Conservation (phyloP, 352 stramenopile genomes). For the Thraustotheca clavata region DNA sequence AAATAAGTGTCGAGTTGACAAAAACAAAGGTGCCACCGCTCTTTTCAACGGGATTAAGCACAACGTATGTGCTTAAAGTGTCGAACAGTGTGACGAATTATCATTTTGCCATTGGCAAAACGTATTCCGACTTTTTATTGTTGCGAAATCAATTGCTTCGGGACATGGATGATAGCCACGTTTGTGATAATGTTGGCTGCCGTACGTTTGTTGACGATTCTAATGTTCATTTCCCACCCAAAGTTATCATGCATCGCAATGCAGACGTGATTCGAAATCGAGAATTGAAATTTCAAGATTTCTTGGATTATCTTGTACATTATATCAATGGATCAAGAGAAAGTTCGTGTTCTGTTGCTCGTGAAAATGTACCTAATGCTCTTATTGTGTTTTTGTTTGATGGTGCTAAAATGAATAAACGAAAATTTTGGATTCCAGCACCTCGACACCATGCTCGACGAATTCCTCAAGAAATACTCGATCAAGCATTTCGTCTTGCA, state of each 20-base stretch:
- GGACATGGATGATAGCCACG: neutral
- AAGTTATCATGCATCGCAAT: neutral
- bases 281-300: constrained; percentile 14
- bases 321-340: constrained; percentile 16
- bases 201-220: neutral
- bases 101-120: constrained; percentile 11
- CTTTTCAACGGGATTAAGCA: constrained; percentile 6
- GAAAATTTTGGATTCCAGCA: constrained; percentile 9
- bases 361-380: constrained; percentile 1
- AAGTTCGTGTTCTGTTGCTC: neutral
- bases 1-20: neutral
- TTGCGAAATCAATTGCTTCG: constrained; percentile 1
- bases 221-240: constrained; percentile 2
- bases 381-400: constrained; percentile 22
- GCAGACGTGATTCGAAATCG: constrained; percentile 1
- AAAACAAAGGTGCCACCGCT: constrained; percentile 14
- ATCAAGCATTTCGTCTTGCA: constrained; percentile 8
- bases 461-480: neutral
- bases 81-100: constrained; percentile 2
- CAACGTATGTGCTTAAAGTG: constrained; percentile 12
- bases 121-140: constrained; percentile 5
- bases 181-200: constrained; percentile 6
- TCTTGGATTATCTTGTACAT: constrained; percentile 2
- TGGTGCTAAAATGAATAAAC: constrained; percentile 19
- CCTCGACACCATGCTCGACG: constrained; percentile 7